A percentile compares a stretch with the other conserved stretches of the same genome.
phyloP scores from a whole-genome alignment of 306 rosid species.

The Luffa acutangula region DNA sequence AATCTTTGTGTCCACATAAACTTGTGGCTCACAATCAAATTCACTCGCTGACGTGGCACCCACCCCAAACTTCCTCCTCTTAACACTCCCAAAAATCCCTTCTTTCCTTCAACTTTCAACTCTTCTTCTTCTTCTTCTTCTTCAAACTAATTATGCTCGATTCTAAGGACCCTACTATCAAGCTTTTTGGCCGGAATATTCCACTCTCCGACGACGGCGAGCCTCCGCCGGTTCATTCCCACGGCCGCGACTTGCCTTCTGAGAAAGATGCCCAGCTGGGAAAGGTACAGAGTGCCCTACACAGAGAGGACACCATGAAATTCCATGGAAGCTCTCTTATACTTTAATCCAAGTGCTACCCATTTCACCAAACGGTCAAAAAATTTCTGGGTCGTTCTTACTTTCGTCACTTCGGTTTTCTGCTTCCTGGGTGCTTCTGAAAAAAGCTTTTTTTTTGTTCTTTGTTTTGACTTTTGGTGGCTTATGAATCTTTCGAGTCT shows the following conservation, averaged over 20 bases:
- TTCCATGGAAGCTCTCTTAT: neutral
- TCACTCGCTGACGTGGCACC: constrained; percentile 50
- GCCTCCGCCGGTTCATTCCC: constrained; percentile 6
- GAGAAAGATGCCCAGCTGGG: neutral
- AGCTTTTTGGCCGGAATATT: constrained; percentile 68
- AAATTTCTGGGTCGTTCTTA: constrained; percentile 5
- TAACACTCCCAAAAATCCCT: neutral
- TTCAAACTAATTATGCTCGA: constrained; percentile 22
- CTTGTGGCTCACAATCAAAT: constrained; percentile 68
- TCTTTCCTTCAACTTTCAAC: neutral
- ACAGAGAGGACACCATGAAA: neutral
- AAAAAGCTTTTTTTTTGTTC: neutral
- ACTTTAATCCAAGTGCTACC: neutral
- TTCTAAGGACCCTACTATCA: constrained; percentile 44
- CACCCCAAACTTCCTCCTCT: constrained; percentile 8
- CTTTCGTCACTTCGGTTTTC: neutral
- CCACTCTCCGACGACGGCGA: constrained; percentile 28
- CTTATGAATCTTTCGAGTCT: neutral
- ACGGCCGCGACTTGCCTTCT: neutral
- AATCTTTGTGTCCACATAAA: constrained; percentile 61
- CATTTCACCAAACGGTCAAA: constrained; percentile 11
- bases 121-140: neutral
- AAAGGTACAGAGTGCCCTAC: neutral
- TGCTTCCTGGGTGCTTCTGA: neutral
- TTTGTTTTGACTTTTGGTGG: neutral